Evolutionary conservation across 2,329 filamentous ascomycete species (phyloP).

Genomic region (Talaromyces sp.): DNA sequence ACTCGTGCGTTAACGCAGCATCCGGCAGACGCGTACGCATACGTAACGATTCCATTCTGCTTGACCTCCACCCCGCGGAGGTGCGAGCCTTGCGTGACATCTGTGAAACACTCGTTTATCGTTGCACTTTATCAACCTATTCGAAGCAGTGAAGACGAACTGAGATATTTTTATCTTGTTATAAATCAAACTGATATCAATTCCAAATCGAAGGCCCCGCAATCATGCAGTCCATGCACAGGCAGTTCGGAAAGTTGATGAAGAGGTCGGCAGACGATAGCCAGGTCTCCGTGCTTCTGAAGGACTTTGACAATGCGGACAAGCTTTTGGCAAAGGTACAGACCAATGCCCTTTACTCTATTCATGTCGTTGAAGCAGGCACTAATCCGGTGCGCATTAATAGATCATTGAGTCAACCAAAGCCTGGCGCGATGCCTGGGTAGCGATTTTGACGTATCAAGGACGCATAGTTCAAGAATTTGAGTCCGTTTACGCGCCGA

Average conservation of each 20-base stretch:
- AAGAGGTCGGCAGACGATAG: conserved; percentile 71
- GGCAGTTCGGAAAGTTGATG: conserved; percentile 70
- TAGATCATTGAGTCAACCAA: conserved; percentile 74
- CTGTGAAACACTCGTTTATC: not conserved
- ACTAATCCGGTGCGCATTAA: conserved; percentile 5
- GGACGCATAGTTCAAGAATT: conserved; percentile 65
- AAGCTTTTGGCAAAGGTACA: conserved; percentile 67
- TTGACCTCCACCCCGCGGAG: not conserved
- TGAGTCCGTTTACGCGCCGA: conserved; percentile 71
- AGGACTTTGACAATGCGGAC: conserved; percentile 78
- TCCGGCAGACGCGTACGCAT: conserved; percentile 4
- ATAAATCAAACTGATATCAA: conserved; percentile 1
- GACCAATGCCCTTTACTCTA: not conserved
- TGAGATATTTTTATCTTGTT: not conserved
- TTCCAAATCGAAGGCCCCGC: not conserved
- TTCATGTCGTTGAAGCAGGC: not conserved
- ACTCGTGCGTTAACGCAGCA: not conserved
- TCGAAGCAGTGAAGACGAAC: not conserved
- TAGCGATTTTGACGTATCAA: conserved; percentile 66
- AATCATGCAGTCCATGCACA: conserved; percentile 56
- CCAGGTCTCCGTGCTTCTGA: conserved; percentile 69
- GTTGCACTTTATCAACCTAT: not conserved
- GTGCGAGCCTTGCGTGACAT: conserved; percentile 4
- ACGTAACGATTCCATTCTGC: conserved; percentile 3
- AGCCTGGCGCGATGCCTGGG: conserved; percentile 76